A percentile compares a stretch with the other conserved stretches of the same genome.
Conservation (phyloP, 352 stramenopile genomes). For the Globisporangium nunn region DNA sequence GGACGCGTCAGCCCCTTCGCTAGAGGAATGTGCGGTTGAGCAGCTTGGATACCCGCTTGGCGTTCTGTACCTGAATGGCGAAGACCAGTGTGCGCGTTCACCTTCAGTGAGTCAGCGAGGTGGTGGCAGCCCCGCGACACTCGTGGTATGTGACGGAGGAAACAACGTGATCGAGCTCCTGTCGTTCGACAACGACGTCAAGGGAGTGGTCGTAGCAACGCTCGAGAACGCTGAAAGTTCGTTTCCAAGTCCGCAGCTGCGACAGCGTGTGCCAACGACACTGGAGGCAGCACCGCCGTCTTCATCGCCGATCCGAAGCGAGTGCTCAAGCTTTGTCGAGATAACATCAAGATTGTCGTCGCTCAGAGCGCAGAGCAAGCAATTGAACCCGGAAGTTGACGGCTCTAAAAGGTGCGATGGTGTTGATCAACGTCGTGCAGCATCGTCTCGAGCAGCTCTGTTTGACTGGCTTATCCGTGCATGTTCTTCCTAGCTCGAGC, state of each 20-base stretch:
- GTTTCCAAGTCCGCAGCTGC: not conserved
- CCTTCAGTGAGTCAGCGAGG: not conserved
- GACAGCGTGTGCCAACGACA: not conserved
- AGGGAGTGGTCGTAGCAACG: not conserved
- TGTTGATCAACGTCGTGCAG: not conserved
- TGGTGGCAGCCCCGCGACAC: not conserved
- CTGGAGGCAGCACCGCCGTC: not conserved
- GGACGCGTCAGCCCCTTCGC: constrained; percentile 1
- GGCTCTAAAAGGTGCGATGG: not conserved
- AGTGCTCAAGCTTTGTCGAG: not conserved
- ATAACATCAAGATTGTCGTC: not conserved
- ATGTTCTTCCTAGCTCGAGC: not conserved
- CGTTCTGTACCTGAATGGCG: constrained; percentile 1
- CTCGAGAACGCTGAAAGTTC: not conserved
- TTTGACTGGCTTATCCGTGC: not conserved
- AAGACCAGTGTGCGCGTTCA: not conserved
- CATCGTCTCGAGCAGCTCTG: not conserved
- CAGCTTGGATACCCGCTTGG: constrained; percentile 11
- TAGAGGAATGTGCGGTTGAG: constrained; percentile 3
- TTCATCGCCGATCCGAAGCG: not conserved
- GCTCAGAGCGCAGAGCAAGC: not conserved
- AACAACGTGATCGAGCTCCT: constrained; percentile 18
- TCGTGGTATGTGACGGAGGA: constrained; percentile 19
- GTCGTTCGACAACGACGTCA: constrained; percentile 2
- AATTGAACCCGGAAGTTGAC: not conserved